phyloP scores from a whole-genome alignment of 208 protist genomes.

The Leishmania martiniquensis region DNA sequence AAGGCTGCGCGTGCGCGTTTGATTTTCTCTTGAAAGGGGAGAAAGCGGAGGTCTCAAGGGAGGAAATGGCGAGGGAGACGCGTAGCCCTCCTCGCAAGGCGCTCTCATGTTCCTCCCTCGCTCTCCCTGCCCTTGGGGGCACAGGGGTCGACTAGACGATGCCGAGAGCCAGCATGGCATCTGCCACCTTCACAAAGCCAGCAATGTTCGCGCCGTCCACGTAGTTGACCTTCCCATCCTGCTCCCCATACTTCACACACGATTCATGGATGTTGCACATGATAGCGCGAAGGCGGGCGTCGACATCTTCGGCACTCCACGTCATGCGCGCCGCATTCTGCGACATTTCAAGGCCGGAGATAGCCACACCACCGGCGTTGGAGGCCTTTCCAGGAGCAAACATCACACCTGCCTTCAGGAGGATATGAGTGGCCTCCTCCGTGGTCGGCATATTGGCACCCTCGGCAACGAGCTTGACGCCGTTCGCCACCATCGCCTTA shows the following conservation, averaged over 20 bases:
- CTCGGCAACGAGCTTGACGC: constrained; percentile 84
- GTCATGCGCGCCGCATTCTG: constrained; percentile 89
- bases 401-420: constrained; percentile 56
- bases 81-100: background rate
- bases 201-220: constrained; percentile 93
- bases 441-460: constrained; percentile 95
- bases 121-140: background rate
- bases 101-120: background rate
- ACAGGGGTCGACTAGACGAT: constrained; percentile 39
- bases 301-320: constrained; percentile 91
- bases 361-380: constrained; percentile 95
- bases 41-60: background rate
- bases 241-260: constrained; percentile 65
- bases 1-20: too few species aligned
- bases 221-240: constrained; percentile 61
- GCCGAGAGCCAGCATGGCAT: constrained; percentile 74
- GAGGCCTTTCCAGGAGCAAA: constrained; percentile 94
- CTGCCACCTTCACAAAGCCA: constrained; percentile 88
- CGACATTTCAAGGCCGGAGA: constrained; percentile 95
- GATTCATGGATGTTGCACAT: constrained; percentile 89
- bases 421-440: constrained; percentile 76
- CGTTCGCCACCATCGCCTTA: constrained; percentile 70
- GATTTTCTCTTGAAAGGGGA: too few species aligned
- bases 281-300: constrained; percentile 83
- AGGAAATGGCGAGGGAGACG: background rate